A percentile compares a stretch with the other conserved stretches of the same genome.
Evolutionary conservation across 2,329 filamentous ascomycete genomes (phyloP).

Genomic region (Aspergillus hiratsukae): DNA sequence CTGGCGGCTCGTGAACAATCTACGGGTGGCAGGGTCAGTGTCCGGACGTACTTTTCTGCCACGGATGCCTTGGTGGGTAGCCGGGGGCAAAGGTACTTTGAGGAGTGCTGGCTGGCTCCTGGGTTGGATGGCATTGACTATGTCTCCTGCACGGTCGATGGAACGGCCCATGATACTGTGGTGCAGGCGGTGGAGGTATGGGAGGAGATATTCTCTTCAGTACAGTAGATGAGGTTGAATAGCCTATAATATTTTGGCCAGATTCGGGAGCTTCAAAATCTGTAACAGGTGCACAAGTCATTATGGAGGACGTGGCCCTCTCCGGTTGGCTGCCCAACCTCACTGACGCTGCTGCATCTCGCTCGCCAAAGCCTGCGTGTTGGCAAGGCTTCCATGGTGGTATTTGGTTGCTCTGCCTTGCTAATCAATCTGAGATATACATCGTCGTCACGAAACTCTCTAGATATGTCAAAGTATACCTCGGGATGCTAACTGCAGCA

Average conservation of each 20-base stretch:
- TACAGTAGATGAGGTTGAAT: neutral
- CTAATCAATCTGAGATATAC: no score
- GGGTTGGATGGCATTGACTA: constrained; percentile 19
- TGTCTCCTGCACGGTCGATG: constrained; percentile 19
- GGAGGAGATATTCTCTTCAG: constrained; percentile 9
- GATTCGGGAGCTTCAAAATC: no score
- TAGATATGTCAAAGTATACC: no score
- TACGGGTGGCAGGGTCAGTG: constrained; percentile 13
- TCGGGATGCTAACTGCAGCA: no score
- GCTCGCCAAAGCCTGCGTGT: no score
- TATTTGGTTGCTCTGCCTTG: no score
- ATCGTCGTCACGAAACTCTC: no score
- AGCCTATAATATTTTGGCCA: neutral
- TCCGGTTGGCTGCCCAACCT: no score
- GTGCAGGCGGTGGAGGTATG: constrained; percentile 13
- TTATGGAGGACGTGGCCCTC: no score
- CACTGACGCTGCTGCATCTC: no score
- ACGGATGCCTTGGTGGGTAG: constrained; percentile 42
- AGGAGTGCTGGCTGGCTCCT: constrained; percentile 34
- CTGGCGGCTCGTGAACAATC: constrained; percentile 9
- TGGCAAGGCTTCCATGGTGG: no score
- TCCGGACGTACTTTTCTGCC: constrained; percentile 34
- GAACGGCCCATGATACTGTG: constrained; percentile 39
- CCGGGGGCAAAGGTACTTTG: constrained; percentile 41
- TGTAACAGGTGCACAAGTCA: no score